phyloP scores from a whole-genome alignment of 202 grass and related monocot species.

The Digitaria exilis region DNA sequence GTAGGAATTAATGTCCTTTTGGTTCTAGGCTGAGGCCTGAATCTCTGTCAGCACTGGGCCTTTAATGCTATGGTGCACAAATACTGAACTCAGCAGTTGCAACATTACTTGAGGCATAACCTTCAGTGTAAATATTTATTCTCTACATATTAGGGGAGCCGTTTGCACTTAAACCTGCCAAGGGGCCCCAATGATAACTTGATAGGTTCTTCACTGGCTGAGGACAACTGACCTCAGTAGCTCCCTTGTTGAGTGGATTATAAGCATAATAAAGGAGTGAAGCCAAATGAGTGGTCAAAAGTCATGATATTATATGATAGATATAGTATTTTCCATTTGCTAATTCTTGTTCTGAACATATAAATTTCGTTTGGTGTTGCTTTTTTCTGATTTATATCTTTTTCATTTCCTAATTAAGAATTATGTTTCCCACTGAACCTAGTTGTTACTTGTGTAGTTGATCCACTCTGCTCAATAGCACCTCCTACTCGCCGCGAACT shows the following conservation, averaged over 20 bases:
- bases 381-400: neutral
- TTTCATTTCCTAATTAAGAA: neutral
- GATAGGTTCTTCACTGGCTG: neutral
- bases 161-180: neutral
- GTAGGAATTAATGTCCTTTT: neutral
- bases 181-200: neutral
- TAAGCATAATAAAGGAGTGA: neutral
- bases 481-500: slow-evolving; percentile 39
- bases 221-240: neutral
- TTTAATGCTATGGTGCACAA: neutral
- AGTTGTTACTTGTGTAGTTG: slow-evolving; percentile 20
- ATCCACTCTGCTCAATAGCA: slow-evolving; percentile 36
- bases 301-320: neutral
- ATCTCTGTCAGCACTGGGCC: neutral
- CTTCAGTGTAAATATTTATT: neutral
- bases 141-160: neutral
- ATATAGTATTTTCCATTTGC: neutral
- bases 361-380: neutral
- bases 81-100: neutral
- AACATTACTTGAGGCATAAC: neutral
- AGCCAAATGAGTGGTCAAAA: neutral
- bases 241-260: neutral
- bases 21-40: neutral
- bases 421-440: neutral
- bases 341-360: neutral